These are phyloP conservation scores for Exophiala xenobiotica DNA, from an alignment of 2,329 filamentous ascomycete species.

Conservation along the genomic window DNA sequence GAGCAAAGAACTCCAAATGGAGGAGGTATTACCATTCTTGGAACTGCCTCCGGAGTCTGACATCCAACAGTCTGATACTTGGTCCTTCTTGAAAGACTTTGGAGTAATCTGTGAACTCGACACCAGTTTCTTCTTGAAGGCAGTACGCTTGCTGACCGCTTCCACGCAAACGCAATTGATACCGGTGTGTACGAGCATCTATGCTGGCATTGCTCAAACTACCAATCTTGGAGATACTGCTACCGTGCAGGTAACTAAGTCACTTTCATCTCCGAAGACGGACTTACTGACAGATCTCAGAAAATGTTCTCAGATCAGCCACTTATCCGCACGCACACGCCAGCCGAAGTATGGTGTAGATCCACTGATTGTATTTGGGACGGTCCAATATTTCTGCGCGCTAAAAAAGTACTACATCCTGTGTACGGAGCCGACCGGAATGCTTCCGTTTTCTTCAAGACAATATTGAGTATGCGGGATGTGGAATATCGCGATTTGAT, in stretches of 20 bases:
- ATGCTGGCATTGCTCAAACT: slow-evolving; percentile 13
- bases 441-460: slow-evolving; percentile 18
- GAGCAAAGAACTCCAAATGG: neutral
- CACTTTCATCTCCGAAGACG: slow-evolving; percentile 2
- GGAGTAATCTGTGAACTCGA: slow-evolving; percentile 15
- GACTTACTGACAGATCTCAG: slow-evolving; percentile 3
- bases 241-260: slow-evolving; percentile 4
- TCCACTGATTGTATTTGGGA: slow-evolving; percentile 19
- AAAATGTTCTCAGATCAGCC: slow-evolving; percentile 5
- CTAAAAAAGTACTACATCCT: slow-evolving; percentile 12
- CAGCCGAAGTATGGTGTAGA: slow-evolving; percentile 10
- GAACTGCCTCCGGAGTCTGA: slow-evolving; percentile 11
- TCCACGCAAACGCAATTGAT: slow-evolving; percentile 2
- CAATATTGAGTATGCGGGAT: slow-evolving; percentile 12
- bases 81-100: slow-evolving; percentile 16
- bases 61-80: slow-evolving; percentile 6
- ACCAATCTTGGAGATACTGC: slow-evolving; percentile 6
- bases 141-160: neutral
- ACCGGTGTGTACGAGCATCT: slow-evolving; percentile 9
- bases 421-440: slow-evolving; percentile 9
- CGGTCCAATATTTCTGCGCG: slow-evolving; percentile 11
- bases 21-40: slow-evolving; percentile 8
- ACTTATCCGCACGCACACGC: slow-evolving; percentile 5
- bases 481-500: slow-evolving; percentile 10
- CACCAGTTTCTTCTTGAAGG: slow-evolving; percentile 9